Evolutionary conservation across 768 basidiomycete genomes (phyloP).

Genomic region (Hebeloma cylindrosporum): DNA sequence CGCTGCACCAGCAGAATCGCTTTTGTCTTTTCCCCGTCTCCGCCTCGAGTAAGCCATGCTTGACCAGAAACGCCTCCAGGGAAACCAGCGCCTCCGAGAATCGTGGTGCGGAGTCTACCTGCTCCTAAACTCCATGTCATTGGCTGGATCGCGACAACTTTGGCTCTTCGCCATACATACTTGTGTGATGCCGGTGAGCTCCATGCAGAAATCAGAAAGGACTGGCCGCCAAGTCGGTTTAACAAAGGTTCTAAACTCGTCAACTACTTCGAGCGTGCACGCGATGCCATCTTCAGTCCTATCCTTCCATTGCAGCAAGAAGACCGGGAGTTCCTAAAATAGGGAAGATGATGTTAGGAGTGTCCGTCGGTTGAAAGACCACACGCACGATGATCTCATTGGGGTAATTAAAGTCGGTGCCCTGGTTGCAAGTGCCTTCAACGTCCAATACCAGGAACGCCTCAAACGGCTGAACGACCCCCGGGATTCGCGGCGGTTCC

Average conservation of each 20-base stretch:
- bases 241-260: conserved; percentile 88
- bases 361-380: conserved; percentile 1
- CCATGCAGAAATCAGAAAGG: conserved; percentile 81
- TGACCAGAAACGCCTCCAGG: conserved; percentile 66
- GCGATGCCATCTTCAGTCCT: conserved; percentile 50
- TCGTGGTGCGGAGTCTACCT: conserved; percentile 76
- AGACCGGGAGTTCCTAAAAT: conserved; percentile 88
- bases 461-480: conserved; percentile 55
- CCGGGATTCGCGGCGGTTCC: conserved; percentile 11
- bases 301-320: conserved; percentile 81
- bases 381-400: conserved; percentile 92
- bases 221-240: conserved; percentile 82
- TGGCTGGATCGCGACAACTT: too few relatives aligned
- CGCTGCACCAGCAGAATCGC: conserved; percentile 80
- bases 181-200: conserved; percentile 91
- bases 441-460: conserved; percentile 88
- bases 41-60: conserved; percentile 67
- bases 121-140: conserved; percentile 46
- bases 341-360: conserved; percentile 5
- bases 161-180: too few relatives aligned
- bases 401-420: conserved; percentile 76
- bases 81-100: conserved; percentile 68
- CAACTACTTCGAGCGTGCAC: conserved; percentile 63
- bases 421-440: conserved; percentile 77
- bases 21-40: conserved; percentile 53